Base-by-base conservation (phyloP, 495 filamentous ascomycete species). In the Neohortaea acidophila region DNA sequence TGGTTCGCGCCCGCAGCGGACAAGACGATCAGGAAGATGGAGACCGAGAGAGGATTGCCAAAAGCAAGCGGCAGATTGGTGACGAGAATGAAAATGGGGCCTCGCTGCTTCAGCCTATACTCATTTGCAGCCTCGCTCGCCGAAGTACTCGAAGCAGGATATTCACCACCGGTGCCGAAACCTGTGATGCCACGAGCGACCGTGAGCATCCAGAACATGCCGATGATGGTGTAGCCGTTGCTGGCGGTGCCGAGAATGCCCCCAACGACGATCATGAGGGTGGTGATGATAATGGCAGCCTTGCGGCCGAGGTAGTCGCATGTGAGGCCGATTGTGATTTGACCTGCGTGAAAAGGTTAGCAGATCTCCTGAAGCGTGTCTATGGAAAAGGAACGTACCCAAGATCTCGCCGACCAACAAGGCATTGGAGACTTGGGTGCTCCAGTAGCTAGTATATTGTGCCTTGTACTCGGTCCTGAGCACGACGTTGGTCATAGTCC, bases 181-280 rank as follows among this genome's bases (percentile, higher is more conserved):
- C 69, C 69, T n/a, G 61, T 61, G 20, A 70, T 53, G 8, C 67
- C 69, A 15, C 68, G 57, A 3, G 67, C 61, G 17, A 71, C 51
- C 1, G 68, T 62, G 57, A 73, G 62, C 63, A 71, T 69, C 65
- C 63, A 69, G 39, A 68, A 68, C 61, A 70, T 63, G 36, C 64
- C 67, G 14, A 59, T 30, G 39, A 64, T 58, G 1, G 63, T 68
- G 5, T 49, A 41, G 20, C 68, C 68, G 39, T 63, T 51, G 9
- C 65, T 59, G 1, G 67, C 66, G 2, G 68, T 67, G 5, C 65
- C 60, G 17, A 71, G 45, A 14, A 69, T 64, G 1, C 65, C 62
- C 2, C 68, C 68, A 34, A 72, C 24, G 22, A 72, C 64, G 13
- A 70, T 65, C 60, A 70, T 60, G 0, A 60, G 27, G 1, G 68